Percentiles rank a stretch among this genome's conserved stretches.
Conservation (phyloP, 2,329 filamentous ascomycete species). For the Anisogramma anomala region DNA sequence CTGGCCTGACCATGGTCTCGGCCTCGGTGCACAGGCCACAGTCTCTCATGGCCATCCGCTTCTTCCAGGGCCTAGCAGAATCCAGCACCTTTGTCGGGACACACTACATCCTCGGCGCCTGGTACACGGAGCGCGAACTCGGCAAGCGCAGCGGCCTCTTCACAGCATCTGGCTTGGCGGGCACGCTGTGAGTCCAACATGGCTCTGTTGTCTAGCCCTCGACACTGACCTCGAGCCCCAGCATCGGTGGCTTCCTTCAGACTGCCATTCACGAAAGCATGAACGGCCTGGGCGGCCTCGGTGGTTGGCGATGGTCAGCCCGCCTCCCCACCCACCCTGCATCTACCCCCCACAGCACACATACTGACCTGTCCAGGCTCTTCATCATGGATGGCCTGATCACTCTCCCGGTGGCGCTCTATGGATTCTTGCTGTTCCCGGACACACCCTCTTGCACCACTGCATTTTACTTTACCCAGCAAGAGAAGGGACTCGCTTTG, state of each 20-base stretch:
- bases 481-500: conserved; percentile 26
- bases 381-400: conserved; percentile 43
- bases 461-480: conserved; percentile 34
- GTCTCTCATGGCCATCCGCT: conserved; percentile 48
- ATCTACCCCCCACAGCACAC: too few species aligned
- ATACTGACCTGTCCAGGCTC: too few species aligned
- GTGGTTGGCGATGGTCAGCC: conserved; percentile 48
- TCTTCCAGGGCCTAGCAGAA: conserved; percentile 44
- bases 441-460: conserved; percentile 39
- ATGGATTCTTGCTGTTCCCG: conserved; percentile 42
- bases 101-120: conserved; percentile 48
- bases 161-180: conserved; percentile 46
- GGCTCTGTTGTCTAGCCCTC: not conserved
- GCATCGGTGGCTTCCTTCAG: conserved; percentile 48
- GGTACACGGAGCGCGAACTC: conserved; percentile 50
- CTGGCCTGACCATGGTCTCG: conserved; percentile 49
- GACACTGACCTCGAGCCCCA: not conserved
- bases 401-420: conserved; percentile 44
- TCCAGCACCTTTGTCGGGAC: conserved; percentile 45
- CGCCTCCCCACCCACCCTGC: too few species aligned
- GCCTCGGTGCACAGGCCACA: conserved; percentile 38
- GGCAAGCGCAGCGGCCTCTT: conserved; percentile 52
- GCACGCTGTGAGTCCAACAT: conserved; percentile 36
- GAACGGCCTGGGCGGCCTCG: conserved; percentile 36
- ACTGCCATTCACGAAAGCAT: conserved; percentile 36